A percentile compares a stretch with the other conserved stretches of the same genome.
phyloP scores from a whole-genome alignment of 306 rosid species.

The Quillaja saponaria region DNA sequence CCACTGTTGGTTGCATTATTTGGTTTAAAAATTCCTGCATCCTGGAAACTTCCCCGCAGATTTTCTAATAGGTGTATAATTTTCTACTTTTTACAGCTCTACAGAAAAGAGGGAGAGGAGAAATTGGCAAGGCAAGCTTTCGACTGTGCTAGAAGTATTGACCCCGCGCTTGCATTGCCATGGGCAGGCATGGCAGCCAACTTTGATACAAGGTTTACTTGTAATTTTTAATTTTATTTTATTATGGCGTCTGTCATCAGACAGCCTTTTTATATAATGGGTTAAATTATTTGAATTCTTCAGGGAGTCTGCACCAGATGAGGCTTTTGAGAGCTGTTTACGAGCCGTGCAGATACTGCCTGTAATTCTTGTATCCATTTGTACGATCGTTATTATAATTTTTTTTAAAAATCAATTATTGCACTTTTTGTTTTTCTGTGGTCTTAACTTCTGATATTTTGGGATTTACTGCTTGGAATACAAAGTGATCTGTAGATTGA shows the following conservation, averaged over 20 bases:
- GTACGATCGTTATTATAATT: background rate
- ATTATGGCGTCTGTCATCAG: constrained; percentile 10
- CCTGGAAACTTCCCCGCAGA: background rate
- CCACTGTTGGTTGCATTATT: constrained; percentile 4
- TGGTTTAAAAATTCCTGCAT: background rate
- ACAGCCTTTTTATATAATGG: constrained; percentile 23
- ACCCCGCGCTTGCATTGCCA: constrained; percentile 88
- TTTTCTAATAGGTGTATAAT: background rate
- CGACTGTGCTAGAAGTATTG: constrained; percentile 90
- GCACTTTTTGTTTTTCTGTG: too few species aligned
- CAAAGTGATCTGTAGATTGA: background rate
- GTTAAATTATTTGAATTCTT: constrained; percentile 3
- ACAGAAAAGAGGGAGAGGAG: constrained; percentile 58
- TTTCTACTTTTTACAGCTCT: constrained; percentile 54
- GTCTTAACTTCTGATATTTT: background rate
- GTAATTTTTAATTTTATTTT: constrained; percentile 17
- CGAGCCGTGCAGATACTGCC: constrained; percentile 86
- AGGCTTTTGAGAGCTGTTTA: constrained; percentile 88
- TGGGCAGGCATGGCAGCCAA: constrained; percentile 99
- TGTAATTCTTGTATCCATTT: constrained; percentile 48
- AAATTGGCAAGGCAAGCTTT: constrained; percentile 78
- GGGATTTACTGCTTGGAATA: constrained; percentile 24
- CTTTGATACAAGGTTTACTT: constrained; percentile 53
- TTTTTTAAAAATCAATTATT: too few species aligned
- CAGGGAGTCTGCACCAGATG: constrained; percentile 65